These are phyloP conservation scores for Ganoderma multipileum DNA, from an alignment of 1,284 basidiomycete genomes.

Conservation along the genomic window DNA sequence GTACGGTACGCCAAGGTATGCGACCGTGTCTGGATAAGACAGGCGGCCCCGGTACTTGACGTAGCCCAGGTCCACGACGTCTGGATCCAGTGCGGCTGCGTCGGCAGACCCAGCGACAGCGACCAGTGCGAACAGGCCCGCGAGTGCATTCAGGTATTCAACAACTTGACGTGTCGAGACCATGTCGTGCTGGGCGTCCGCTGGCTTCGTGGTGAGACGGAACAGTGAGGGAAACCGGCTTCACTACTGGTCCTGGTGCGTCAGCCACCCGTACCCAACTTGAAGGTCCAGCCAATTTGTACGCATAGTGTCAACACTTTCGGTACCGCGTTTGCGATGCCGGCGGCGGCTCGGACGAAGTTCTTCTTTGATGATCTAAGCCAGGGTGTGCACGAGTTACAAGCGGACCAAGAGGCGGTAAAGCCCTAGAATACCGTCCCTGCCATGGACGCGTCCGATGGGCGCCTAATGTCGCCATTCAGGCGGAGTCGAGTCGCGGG, in stretches of 20 bases:
- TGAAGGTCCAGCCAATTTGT: neutral
- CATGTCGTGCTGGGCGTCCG: neutral
- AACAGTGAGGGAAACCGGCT: neutral
- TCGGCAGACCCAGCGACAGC: neutral
- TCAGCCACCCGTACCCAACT: neutral
- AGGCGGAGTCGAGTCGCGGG: too few relatives aligned
- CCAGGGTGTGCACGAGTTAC: conserved; percentile 13
- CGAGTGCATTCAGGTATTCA: neutral
- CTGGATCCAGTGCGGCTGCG: conserved; percentile 9
- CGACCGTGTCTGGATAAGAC: conserved; percentile 58
- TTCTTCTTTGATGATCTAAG: neutral
- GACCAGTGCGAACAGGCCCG: neutral
- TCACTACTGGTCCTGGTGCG: neutral
- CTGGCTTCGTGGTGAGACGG: too few relatives aligned
- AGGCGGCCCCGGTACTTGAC: conserved; percentile 55
- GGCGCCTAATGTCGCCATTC: too few relatives aligned
- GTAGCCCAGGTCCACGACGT: conserved; percentile 42
- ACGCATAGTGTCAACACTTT: neutral
- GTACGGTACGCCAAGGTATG: conserved; percentile 57
- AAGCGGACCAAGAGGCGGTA: conserved; percentile 3
- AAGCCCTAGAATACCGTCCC: conserved; percentile 11
- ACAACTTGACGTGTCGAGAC: conserved; percentile 4
- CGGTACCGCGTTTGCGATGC: neutral
- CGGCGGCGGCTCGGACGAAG: too few relatives aligned
- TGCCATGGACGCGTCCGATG: too few relatives aligned